phyloP scores from a whole-genome alignment of 2,329 filamentous ascomycete genomes.

The Colletotrichum eleusines region DNA sequence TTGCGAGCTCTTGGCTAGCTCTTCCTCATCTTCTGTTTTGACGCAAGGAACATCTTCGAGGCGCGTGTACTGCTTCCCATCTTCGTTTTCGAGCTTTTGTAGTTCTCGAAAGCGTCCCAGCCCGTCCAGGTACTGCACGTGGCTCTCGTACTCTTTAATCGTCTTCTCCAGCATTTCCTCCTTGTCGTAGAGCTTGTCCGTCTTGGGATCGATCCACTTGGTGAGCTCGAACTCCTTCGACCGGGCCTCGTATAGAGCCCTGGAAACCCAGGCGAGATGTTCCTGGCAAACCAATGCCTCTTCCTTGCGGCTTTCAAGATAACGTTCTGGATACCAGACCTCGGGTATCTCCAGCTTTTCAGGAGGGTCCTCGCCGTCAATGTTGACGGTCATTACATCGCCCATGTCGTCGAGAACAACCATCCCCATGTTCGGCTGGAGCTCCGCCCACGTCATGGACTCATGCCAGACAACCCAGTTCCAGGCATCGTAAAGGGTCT shows the following conservation, averaged over 20 bases:
- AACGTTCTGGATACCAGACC: conserved; percentile 67
- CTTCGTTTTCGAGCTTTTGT: conserved; percentile 53
- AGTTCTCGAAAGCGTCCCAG: conserved; percentile 53
- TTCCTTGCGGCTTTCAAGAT: conserved; percentile 58
- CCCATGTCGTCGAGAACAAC: conserved; percentile 60
- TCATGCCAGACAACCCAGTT: conserved; percentile 63
- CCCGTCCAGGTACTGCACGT: conserved; percentile 52
- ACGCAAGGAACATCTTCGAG: conserved; percentile 55
- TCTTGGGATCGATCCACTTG: conserved; percentile 41
- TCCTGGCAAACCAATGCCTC: conserved; percentile 60
- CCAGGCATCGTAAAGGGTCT: conserved; percentile 61
- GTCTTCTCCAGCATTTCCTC: conserved; percentile 49
- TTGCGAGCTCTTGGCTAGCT: conserved; percentile 48
- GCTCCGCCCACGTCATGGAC: conserved; percentile 53
- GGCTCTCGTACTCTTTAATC: conserved; percentile 42
- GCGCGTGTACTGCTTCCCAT: conserved; percentile 53
- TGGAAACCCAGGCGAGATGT: conserved; percentile 45
- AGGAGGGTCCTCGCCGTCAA: conserved; percentile 57
- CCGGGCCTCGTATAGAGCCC: conserved; percentile 42
- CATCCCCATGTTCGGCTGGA: conserved; percentile 54
- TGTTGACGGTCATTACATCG: conserved; percentile 63
- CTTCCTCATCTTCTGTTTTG: conserved; percentile 50
- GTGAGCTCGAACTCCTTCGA: conserved; percentile 44
- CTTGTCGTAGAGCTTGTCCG: conserved; percentile 46
- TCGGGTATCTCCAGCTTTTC: conserved; percentile 63